Evolutionary conservation across 2,329 filamentous ascomycete genomes (phyloP), one percentile per base, ranked within the genome.

Genomic region (Venturia asperata): DNA sequence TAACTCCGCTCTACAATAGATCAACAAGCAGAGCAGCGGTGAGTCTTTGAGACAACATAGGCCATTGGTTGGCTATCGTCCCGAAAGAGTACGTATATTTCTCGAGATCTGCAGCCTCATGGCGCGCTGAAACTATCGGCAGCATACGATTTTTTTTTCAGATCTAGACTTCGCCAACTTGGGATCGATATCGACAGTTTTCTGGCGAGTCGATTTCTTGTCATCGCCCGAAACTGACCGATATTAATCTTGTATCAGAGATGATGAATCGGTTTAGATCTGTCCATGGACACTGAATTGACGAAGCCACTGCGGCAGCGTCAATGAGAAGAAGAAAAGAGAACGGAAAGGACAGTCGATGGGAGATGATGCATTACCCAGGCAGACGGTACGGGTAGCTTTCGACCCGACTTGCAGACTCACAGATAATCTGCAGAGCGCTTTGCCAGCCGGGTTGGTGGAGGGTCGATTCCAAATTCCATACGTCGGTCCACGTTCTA

Each of bases 81-180:
- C 52, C 52, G 52, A 19, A 58, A n/a, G 27, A 58, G 52, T 37
- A 58, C 30, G 30, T n/a, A 34, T 37, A 30, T 58, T 19, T 58
- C 21, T 52, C 21, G 10, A 52, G 21, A 52, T 52, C 47, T 52
- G 47, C 47, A 52, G 47, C 47, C 47, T 52, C 47, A 52, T 52
- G 24, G 47, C 47, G 17, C 9, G 47, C 47, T 27, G 47, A 27
- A 15, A 52, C 47, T 37, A 34, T 37, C 27, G 9, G 52, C 52
- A 37, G 30, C 27, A 34, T 58, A 34, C 30, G 30, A 34, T 34
- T 3, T 34, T 34, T 34, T 6, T 6, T 34, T 34, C 30, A n/a
- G 30, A 34, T 34, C 30, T 3, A 34, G 6, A 6, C 30, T 6
- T 34, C 30, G 3, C 30, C 3, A 34, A 6, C 30, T 34, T 34